phyloP scores from a whole-genome alignment of 257 asterid genomes.

The Catharanthus roseus region DNA sequence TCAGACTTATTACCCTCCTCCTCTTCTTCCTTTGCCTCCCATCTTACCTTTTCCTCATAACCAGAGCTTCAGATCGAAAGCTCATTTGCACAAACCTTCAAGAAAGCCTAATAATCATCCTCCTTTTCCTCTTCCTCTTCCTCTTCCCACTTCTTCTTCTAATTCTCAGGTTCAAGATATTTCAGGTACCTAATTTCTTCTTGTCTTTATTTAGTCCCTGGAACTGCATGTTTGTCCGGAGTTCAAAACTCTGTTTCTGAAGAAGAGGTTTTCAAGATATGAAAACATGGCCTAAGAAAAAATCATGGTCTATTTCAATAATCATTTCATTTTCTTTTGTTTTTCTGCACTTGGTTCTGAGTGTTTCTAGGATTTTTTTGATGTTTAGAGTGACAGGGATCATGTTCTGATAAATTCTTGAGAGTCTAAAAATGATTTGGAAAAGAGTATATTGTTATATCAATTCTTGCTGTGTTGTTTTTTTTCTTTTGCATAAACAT shows the following conservation, averaged over 20 bases:
- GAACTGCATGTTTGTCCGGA: background rate
- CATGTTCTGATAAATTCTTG: background rate
- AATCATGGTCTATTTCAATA: background rate
- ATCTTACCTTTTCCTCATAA: slow-evolving; percentile 48
- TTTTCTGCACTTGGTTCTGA: slow-evolving; percentile 1
- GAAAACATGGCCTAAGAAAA: background rate
- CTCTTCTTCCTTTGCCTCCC: slow-evolving; percentile 80
- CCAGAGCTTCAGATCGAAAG: slow-evolving; percentile 44
- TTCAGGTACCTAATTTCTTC: slow-evolving; percentile 39
- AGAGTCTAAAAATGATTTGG: background rate
- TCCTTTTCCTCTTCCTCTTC: too few species aligned
- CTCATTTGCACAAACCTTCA: slow-evolving; percentile 45
- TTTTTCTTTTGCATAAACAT: background rate
- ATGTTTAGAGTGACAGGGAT: background rate
- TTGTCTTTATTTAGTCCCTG: background rate
- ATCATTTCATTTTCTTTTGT: slow-evolving; percentile 10
- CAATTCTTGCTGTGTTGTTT: background rate
- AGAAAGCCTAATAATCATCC: slow-evolving; percentile 29
- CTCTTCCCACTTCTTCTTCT: slow-evolving; percentile 51
- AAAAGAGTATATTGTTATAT: background rate
- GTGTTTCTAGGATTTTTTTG: background rate
- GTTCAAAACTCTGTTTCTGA: background rate
- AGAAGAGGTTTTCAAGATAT: too few species aligned
- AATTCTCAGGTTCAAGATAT: slow-evolving; percentile 40
- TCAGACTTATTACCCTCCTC: slow-evolving; percentile 52